Evolutionary conservation across 352 stramenopile genomes (phyloP).

Genomic region (Plasmopara halstedii): DNA sequence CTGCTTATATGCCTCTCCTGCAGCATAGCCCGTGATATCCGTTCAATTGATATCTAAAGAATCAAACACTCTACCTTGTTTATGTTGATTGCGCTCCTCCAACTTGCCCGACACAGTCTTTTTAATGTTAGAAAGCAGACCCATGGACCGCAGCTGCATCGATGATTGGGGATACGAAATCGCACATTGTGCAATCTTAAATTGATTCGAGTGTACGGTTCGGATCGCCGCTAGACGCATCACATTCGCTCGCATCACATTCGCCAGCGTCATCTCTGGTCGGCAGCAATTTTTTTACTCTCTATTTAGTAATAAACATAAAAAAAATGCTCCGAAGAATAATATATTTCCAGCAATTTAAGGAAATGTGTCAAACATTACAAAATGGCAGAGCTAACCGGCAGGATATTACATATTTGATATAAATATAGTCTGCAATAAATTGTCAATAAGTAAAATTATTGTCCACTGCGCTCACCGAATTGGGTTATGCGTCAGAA

Average conservation of each 20-base stretch:
- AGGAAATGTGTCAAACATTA: no score
- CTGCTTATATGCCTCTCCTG: slow-evolving; percentile 68
- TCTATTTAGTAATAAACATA: no score
- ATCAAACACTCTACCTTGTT: slow-evolving; percentile 42
- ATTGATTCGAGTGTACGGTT: slow-evolving; percentile 14
- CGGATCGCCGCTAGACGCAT: slow-evolving; percentile 28
- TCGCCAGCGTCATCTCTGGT: slow-evolving; percentile 30
- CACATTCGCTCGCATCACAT: slow-evolving; percentile 25
- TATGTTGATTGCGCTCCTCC: slow-evolving; percentile 73
- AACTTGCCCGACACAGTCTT: slow-evolving; percentile 69
- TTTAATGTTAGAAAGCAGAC: slow-evolving; percentile 66
- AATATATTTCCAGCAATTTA: no score
- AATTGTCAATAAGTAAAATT: no score
- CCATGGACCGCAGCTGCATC: slow-evolving; percentile 43
- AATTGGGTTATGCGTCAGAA: slow-evolving; percentile 9
- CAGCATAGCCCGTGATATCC: no score
- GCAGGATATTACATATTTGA: no score
- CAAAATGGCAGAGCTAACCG: no score
- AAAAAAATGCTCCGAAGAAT: no score
- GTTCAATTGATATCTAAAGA: neutral
- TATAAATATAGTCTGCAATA: no score
- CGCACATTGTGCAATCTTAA: neutral
- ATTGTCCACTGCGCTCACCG: no score
- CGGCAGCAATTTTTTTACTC: no score
- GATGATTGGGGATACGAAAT: slow-evolving; percentile 1